These are phyloP conservation scores for Aspergillus nomiae DNA, from an alignment of 2,329 filamentous ascomycete species.

Conservation along the genomic window DNA sequence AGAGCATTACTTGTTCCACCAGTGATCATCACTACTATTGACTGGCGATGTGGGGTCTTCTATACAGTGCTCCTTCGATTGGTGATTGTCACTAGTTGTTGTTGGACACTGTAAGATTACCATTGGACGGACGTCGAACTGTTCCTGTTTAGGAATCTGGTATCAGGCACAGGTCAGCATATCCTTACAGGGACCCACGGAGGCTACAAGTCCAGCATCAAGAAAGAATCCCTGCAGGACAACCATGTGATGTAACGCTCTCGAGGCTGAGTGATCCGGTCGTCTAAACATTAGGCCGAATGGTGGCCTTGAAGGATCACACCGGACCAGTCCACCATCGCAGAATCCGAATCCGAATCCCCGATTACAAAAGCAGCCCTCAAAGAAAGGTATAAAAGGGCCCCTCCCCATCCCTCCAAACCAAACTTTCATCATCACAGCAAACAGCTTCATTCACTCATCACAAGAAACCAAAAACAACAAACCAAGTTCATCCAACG, in stretches of 20 bases:
- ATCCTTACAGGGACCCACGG: background rate
- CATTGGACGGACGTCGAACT: background rate
- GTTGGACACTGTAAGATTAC: background rate
- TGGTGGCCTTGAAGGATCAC: background rate
- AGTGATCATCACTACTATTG: background rate
- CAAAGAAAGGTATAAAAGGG: background rate
- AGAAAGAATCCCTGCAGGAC: background rate
- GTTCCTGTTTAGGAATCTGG: background rate
- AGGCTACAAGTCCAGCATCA: background rate
- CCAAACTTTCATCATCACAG: background rate
- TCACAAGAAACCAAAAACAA: background rate
- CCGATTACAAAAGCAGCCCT: background rate
- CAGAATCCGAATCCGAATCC: background rate
- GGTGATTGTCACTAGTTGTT: background rate
- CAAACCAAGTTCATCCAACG: no score
- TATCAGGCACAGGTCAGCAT: background rate
- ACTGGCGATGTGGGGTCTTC: background rate
- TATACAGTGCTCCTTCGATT: background rate
- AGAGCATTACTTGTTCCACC: background rate
- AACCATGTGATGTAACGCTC: background rate
- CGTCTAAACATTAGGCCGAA: background rate
- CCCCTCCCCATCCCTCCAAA: background rate
- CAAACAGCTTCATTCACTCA: background rate
- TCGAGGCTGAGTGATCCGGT: background rate
- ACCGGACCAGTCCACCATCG: background rate